phyloP scores from a whole-genome alignment of 257 asterid species.

The Nicotiana noctiflora region DNA sequence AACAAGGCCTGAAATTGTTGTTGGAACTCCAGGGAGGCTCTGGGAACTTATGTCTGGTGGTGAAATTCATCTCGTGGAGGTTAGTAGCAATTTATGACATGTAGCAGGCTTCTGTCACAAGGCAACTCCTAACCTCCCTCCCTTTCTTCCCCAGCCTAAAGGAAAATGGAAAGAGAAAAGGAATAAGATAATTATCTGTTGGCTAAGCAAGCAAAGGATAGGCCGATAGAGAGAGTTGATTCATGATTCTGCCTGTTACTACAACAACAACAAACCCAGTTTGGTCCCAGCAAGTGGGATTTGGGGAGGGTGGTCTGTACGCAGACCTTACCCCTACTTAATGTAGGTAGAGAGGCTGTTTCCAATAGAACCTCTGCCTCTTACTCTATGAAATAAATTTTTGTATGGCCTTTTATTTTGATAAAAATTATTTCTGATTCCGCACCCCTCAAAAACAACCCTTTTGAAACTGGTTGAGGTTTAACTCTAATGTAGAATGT shows the following conservation, averaged over 20 bases:
- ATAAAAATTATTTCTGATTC: neutral
- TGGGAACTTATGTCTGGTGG: constrained; percentile 98
- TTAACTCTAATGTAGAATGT: neutral
- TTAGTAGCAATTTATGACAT: constrained; percentile 22
- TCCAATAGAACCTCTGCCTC: too few relatives aligned
- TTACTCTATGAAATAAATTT: neutral
- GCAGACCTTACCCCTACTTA: too few relatives aligned
- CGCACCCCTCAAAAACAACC: neutral
- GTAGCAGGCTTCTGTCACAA: neutral
- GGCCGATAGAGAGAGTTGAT: neutral
- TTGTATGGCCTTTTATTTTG: neutral
- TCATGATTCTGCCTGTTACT: neutral
- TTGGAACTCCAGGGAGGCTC: constrained; percentile 97
- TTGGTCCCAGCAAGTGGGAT: too few relatives aligned
- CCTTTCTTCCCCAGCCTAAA: neutral
- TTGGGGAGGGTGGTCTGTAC: too few relatives aligned
- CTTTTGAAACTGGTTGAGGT: too few relatives aligned
- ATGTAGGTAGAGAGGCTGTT: too few relatives aligned
- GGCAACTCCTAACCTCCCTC: neutral
- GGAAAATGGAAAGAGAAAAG: neutral
- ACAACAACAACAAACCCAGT: too few relatives aligned
- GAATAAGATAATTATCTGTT: neutral
- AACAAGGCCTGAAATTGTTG: constrained; percentile 88
- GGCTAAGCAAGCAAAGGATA: neutral
- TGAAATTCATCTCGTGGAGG: constrained; percentile 81